Conservation (phyloP, 495 filamentous ascomycete genomes). For the Jackrogersella multiformis region DNA sequence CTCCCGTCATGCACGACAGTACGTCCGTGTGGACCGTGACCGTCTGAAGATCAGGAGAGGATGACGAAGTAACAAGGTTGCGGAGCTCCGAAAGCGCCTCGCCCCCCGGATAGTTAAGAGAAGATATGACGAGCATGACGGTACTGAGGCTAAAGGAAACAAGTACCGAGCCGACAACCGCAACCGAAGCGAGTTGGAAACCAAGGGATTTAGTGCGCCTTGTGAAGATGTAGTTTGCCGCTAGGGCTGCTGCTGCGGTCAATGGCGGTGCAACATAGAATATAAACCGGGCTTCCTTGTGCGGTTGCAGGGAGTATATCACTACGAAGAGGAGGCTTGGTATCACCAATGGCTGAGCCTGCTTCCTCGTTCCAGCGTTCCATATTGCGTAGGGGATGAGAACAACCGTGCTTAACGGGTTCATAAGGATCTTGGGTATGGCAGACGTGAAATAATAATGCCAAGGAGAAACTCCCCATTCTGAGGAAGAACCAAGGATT, state of each 20-base stretch:
- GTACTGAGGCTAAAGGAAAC: conserved; percentile 66
- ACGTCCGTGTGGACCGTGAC: conserved; percentile 81
- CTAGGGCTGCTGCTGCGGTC: conserved; percentile 79
- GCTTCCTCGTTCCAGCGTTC: conserved; percentile 54
- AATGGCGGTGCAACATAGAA: conserved; percentile 85
- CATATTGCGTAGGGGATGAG: conserved; percentile 72
- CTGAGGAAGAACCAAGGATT: conserved; percentile 74
- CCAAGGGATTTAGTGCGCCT: conserved; percentile 66
- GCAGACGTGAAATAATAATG: conserved; percentile 84
- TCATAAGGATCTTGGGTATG: conserved; percentile 83
- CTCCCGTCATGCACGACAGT: conserved; percentile 89
- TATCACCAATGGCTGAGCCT: conserved; percentile 63
- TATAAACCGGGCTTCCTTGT: conserved; percentile 98
- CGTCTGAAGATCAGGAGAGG: conserved; percentile 44
- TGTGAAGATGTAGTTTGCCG: conserved; percentile 77
- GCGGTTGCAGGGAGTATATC: conserved; percentile 84
- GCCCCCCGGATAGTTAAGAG: conserved; percentile 90
- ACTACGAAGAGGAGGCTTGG: conserved; percentile 77
- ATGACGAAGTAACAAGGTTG: conserved; percentile 52
- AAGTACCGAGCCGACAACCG: conserved; percentile 65
- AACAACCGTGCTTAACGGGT: conserved; percentile 70
- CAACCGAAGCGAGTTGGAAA: conserved; percentile 65
- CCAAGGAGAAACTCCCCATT: conserved; percentile 89
- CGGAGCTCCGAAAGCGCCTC: conserved; percentile 69
- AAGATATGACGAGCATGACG: conserved; percentile 73